Evolutionary conservation across 768 basidiomycete species (phyloP), one percentile per base, ranked within the genome.

Genomic region (Artomyces pyxidatus): DNA sequence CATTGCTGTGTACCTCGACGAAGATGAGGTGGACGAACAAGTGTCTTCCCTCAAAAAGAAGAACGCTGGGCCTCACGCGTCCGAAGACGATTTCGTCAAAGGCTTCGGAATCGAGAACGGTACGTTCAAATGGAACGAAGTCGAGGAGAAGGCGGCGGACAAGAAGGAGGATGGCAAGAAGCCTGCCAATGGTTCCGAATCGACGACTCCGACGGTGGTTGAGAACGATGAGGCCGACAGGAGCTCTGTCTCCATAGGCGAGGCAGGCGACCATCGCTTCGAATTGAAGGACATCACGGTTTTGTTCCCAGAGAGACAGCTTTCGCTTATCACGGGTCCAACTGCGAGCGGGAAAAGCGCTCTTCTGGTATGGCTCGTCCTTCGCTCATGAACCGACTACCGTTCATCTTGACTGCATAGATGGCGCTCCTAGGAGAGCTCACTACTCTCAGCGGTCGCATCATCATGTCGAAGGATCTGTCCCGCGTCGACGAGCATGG

Each of bases 271-370:
- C 35, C 71, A 73, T 35, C 67, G 69, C 11, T 92, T 90, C 58
- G 81, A 85, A 62, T 66, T 93, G 29, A 65, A 64, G 45, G 82
- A 91, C 60, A 68, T 91, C 29, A 70, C 71, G 26, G 68, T 93
- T 27, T 60, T 69, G 40, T 92, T 93, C 68, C 88, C 90, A 0
- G 74, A 82, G 29, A 80, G 83, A 9, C 61, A 80, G 61, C 65
- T 93, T 16, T 79, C 85, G 0, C 66, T 92, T 6, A 71, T 92
- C 46, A 83, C 83, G 19, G 85, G 85, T 1, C 85, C 88, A 0
- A 90, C 88, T 5, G 89, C 87, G 4, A 80, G 80, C 37, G 89
- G 89, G 1, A 93, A 93, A 68, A 88, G 84, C 0, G 87, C 88
- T 0, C 64, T 90, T 2, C 70, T 91, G 46, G 82, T 82, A 55